These are phyloP conservation scores for Sapria himalayana DNA, from an alignment of 345 rosid species.

Conservation along the genomic window DNA sequence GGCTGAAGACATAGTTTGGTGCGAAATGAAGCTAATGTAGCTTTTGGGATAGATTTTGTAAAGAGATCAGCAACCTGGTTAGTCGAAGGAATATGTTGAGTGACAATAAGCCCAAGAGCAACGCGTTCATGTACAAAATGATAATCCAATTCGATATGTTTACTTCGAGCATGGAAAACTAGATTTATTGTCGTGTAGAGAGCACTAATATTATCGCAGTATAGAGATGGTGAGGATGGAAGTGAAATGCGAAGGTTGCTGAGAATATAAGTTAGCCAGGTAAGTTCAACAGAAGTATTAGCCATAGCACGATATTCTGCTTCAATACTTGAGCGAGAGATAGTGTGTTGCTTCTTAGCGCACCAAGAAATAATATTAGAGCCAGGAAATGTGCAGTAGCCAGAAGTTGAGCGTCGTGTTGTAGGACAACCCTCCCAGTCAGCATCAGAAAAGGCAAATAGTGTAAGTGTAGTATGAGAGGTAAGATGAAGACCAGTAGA, in stretches of 20 bases:
- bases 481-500: too few relatives aligned
- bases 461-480: too few relatives aligned
- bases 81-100: too few relatives aligned
- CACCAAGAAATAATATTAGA: not conserved
- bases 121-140: not conserved
- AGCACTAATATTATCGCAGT: not conserved
- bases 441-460: not conserved
- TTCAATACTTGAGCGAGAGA: not conserved
- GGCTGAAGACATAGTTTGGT: not conserved
- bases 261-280: not conserved
- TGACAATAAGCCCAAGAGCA: not conserved
- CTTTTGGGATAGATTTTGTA: not conserved
- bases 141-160: not conserved
- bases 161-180: too few relatives aligned
- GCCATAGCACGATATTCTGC: not conserved
- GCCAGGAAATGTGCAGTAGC: not conserved
- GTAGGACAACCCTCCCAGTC: not conserved
- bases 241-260: not conserved
- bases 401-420: not conserved
- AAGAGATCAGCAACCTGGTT: not conserved
- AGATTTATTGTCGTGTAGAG: not conserved
- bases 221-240: rapidly evolving
- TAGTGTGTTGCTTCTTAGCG: not conserved
- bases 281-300: not conserved
- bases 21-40: not conserved